A percentile compares a stretch with the other conserved stretches of the same genome.
Evolutionary conservation across 352 stramenopile genomes (phyloP).

Genomic region (Pythium myriotylum): DNA sequence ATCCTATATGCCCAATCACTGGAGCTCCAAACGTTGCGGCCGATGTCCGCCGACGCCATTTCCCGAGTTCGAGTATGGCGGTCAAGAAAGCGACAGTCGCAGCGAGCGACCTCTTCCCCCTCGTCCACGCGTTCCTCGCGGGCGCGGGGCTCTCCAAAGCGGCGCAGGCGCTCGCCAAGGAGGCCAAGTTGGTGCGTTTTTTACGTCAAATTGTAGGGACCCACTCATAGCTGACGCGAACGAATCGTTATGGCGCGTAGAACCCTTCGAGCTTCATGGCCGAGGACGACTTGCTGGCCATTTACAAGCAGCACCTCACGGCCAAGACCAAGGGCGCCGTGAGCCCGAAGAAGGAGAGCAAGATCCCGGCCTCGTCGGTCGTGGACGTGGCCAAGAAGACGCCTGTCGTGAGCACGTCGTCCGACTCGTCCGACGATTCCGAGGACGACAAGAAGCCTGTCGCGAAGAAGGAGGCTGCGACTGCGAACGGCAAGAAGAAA

Average conservation of each 20-base stretch:
- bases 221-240: background rate
- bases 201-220: background rate
- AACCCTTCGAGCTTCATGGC: conserved; percentile 45
- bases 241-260: too few relatives aligned
- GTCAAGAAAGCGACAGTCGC: conserved; percentile 44
- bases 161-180: conserved; percentile 64
- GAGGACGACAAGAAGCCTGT: conserved; percentile 23
- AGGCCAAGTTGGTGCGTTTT: conserved; percentile 66
- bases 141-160: conserved; percentile 73
- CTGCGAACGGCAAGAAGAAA: conserved; percentile 36
- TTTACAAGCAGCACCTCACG: conserved; percentile 74
- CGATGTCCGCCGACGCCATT: background rate
- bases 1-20: background rate
- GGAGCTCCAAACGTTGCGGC: conserved; percentile 31
- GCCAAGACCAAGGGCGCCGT: conserved; percentile 36
- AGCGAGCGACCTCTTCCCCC: conserved; percentile 77
- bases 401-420: conserved; percentile 37
- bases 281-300: conserved; percentile 69
- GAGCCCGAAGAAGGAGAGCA: conserved; percentile 46
- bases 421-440: conserved; percentile 34
- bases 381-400: conserved; percentile 64
- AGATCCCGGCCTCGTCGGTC: conserved; percentile 54
- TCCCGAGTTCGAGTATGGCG: conserved; percentile 19
- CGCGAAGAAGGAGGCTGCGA: conserved; percentile 6
- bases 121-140: conserved; percentile 71